Percentiles rank a stretch among this genome's conserved stretches.
These are phyloP conservation scores for Penicillium sp. DNA, from an alignment of 2,329 filamentous ascomycete species.

Conservation along the genomic window DNA sequence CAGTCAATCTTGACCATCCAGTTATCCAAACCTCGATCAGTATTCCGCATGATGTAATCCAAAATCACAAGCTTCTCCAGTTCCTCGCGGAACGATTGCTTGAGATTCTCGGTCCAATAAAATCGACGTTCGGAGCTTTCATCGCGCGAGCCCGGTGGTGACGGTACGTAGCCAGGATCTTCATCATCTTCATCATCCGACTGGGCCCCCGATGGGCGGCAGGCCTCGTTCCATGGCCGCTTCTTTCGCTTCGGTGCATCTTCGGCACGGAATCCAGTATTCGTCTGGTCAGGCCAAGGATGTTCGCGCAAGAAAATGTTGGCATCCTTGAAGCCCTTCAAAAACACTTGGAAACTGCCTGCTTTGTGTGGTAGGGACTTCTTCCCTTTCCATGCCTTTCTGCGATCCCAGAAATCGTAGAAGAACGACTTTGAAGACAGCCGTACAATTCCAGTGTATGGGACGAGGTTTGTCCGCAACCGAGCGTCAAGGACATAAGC, in stretches of 20 bases:
- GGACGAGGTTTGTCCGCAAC: conserved; percentile 86
- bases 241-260: conserved; percentile 68
- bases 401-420: conserved; percentile 95
- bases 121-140: conserved; percentile 58
- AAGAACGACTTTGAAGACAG: conserved; percentile 96
- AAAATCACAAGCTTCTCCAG: conserved; percentile 95
- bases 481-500: conserved; percentile 93
- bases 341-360: conserved; percentile 95
- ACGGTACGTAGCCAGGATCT: conserved; percentile 40
- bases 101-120: conserved; percentile 83
- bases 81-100: conserved; percentile 91
- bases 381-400: conserved; percentile 83
- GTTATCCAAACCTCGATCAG: conserved; percentile 92
- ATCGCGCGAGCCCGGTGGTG: conserved; percentile 44
- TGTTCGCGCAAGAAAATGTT: conserved; percentile 93
- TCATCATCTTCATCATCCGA: conserved; percentile 65
- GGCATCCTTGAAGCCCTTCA: conserved; percentile 96
- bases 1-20: conserved; percentile 99
- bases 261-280: conserved; percentile 65
- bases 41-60: conserved; percentile 99
- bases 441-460: conserved; percentile 93
- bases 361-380: conserved; percentile 85
- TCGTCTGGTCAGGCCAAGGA: conserved; percentile 92
- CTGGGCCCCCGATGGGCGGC: conserved; percentile 65
- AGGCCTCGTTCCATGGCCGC: conserved; percentile 78